Base-by-base conservation (phyloP, 2,329 filamentous ascomycete genomes). In the Rutstroemia sp. region DNA sequence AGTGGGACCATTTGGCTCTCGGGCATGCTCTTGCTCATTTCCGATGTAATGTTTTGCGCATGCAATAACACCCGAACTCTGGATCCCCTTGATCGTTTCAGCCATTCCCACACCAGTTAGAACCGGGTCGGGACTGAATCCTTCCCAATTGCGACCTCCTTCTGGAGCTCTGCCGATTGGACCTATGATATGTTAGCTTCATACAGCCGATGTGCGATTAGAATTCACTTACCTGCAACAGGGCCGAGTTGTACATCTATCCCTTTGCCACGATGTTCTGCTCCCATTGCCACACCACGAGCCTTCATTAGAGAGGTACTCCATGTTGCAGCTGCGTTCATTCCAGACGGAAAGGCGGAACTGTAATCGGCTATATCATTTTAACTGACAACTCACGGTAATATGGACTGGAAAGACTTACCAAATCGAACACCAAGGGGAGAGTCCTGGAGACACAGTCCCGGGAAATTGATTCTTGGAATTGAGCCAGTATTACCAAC, bases 61-160 rank as follows among this genome's bases (percentile, higher is more conserved):
- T 58, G 91, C 90, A 71, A 95, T 86, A 48, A 92, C 84, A 69
- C 89, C 90, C 16, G 85, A 83, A 67, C 85, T 81, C 68, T 95
- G 53, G 45, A 95, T 92, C 59, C 91, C 91, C 68, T 82, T 79
- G 61, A 95, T 80, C 1, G 86, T 88, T 67, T 87, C 78, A 45
- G 82, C 82, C 64, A 91, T 85, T 48, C 84, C 82, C 56, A 86
- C 75, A 52, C 87, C 91, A 49, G 88, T 86, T 45, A 92, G 77
- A 14, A 87, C 85, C 0, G 89, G 89, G 65, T 94, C 89, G 3
- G 87, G 85, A 5, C 85, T 83, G 73, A 80, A 81, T 2, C 79
- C 80, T 71, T 87, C 85, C 88, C 80, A 52, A 88, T 81, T 68
- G 87, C 88, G 56, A 88, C 79, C 59, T 86, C 88, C 73, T 2